Evolutionary conservation across 176 grass and related monocot genomes (phyloP), one percentile per base, ranked within the genome.

Genomic region (Saccharum officinarum): DNA sequence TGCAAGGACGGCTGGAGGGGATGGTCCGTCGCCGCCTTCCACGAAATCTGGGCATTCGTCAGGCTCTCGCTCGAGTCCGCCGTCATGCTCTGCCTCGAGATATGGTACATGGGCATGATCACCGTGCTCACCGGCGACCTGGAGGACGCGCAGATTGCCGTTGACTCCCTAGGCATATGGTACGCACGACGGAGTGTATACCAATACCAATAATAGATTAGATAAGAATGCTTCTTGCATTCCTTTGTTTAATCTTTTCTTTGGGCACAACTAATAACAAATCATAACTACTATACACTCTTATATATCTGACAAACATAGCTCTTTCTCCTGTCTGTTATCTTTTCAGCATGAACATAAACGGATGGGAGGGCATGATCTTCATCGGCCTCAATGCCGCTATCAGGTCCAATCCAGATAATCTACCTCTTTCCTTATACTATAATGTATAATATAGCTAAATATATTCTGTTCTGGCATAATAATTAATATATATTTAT

Each of bases 331-430:
- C 52, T 2, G 3, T 28, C 28, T 28, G 28, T 28, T 59, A 60
- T 23, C 4, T 61, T 22, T 61, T 61, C 57, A 61, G 57, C 89
- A 89, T 94, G 89, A 94, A 89, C 78, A 34, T 94, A 31, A 91
- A 91, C 75, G 92, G 92, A 11, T 94, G 86, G 84, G 92, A 91
- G 65, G 60, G 20, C 0, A 94, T 89, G 87, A 25, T 94, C 26
- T 94, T 94, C 84, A 85, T 91, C 17, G 92, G 92, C 12, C 42
- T 94, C 5, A 94, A 94, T 68, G 81, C 89, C 2, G 92, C 92
- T 0, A 79, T 91, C 77, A 61, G 57, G 57, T 28, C 28, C 28
- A 28, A 28, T 61, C 0, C 57, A 23, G 22, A 57, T 57, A 22
- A 22, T 9, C 18, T 0, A 59, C 20, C 8, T 57, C 2, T 59